A percentile compares a stretch with the other conserved stretches of the same genome.
Evolutionary conservation across 2,329 filamentous ascomycete species (phyloP).

Genomic region (Emericellopsis atlantica): DNA sequence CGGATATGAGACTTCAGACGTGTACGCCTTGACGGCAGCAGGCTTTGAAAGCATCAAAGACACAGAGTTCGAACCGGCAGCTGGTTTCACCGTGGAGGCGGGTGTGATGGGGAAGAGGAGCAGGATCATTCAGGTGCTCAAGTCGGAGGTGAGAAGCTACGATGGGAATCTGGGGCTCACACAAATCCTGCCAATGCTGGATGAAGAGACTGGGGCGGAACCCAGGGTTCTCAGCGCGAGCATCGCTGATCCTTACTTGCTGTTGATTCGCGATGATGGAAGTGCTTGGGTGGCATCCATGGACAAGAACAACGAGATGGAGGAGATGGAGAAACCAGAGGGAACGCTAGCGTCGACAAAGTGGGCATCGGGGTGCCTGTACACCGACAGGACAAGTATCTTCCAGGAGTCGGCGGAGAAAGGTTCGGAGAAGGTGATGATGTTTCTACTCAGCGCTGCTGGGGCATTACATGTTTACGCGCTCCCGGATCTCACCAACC

Average conservation of each 20-base stretch:
- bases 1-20: constrained; percentile 63
- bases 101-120: constrained; percentile 70
- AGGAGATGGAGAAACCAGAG: constrained; percentile 60
- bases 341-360: constrained; percentile 44
- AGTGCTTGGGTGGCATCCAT: constrained; percentile 70
- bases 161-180: constrained; percentile 79
- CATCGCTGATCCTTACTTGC: constrained; percentile 75
- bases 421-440: constrained; percentile 42
- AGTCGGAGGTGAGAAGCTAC: constrained; percentile 79
- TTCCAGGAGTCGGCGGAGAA: constrained; percentile 32
- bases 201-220: constrained; percentile 77
- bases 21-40: constrained; percentile 62
- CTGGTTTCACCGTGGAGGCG: constrained; percentile 76
- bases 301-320: constrained; percentile 66
- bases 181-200: constrained; percentile 86
- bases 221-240: constrained; percentile 68
- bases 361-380: constrained; percentile 78
- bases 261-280: constrained; percentile 73
- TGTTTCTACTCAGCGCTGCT: constrained; percentile 67
- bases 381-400: constrained; percentile 49
- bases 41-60: constrained; percentile 65
- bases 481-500: constrained; percentile 57
- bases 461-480: constrained; percentile 67
- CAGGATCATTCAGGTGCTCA: constrained; percentile 77
- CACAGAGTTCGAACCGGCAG: constrained; percentile 84